These are phyloP conservation scores for Trichophyton mentagrophytes DNA, from an alignment of 2,329 filamentous ascomycete genomes.

Conservation along the genomic window DNA sequence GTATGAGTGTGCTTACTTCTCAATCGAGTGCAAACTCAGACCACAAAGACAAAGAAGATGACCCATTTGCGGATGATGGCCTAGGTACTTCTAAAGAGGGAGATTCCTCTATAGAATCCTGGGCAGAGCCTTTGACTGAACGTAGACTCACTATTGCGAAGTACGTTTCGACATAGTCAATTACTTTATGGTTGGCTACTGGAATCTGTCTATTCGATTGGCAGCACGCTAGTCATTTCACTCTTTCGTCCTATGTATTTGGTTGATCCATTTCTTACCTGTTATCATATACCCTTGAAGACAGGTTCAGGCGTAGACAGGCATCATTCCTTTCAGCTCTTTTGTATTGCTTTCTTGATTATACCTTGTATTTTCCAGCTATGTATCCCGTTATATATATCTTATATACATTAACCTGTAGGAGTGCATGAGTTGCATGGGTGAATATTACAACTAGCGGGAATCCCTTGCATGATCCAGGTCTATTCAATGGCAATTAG, in stretches of 20 bases:
- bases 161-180: constrained; percentile 47
- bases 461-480: no score
- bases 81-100: constrained; percentile 16
- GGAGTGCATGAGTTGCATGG: no score
- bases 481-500: no score
- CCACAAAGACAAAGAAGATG: constrained; percentile 22
- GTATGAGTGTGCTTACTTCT: constrained; percentile 34
- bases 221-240: neutral
- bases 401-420: neutral
- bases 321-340: neutral
- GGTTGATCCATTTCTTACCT: neutral
- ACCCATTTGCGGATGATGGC: constrained; percentile 39
- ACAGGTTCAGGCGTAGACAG: neutral
- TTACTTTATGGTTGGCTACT: neutral
- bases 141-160: constrained; percentile 62
- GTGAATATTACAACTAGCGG: no score
- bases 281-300: constrained; percentile 1
- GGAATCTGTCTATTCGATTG: neutral
- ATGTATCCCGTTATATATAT: neutral
- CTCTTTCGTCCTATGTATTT: neutral
- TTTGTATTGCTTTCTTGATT: neutral
- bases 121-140: constrained; percentile 54
- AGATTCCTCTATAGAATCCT: constrained; percentile 30
- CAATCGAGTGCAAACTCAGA: constrained; percentile 16
- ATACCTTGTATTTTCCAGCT: neutral